phyloP scores from a whole-genome alignment of 352 stramenopile genomes.

The Phytopythium ostracodes region DNA sequence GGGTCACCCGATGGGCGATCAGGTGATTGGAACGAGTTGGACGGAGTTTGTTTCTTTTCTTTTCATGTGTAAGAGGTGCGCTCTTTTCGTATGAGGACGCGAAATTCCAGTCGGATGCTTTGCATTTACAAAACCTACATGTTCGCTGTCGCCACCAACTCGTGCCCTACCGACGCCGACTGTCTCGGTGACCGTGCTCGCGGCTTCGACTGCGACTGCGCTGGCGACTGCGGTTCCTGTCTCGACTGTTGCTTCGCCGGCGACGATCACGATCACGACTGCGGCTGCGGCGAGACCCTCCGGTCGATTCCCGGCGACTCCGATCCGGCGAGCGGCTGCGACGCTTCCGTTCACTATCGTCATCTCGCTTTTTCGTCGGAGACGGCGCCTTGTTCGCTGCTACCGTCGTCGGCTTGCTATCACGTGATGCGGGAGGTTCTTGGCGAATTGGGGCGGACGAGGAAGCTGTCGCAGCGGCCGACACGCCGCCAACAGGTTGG shows the following conservation, averaged over 20 bases:
- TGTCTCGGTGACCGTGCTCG: constrained; percentile 11
- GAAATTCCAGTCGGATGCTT: constrained; percentile 3
- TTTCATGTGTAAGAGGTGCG: background rate
- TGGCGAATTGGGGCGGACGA: background rate
- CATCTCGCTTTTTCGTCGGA: background rate
- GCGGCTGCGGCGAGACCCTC: constrained; percentile 10
- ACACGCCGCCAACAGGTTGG: constrained; percentile 14
- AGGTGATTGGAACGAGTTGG: background rate
- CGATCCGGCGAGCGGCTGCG: constrained; percentile 20
- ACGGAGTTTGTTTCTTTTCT: background rate
- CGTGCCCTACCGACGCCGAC: background rate
- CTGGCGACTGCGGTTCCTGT: constrained; percentile 11
- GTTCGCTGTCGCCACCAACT: background rate
- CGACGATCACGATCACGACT: constrained; percentile 19
- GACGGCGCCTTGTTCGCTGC: background rate
- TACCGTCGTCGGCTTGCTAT: background rate
- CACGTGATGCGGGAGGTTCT: background rate
- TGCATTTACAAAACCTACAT: constrained; percentile 3
- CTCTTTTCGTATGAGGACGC: background rate
- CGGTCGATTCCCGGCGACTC: background rate
- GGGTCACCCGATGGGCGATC: background rate
- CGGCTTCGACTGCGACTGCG: constrained; percentile 18
- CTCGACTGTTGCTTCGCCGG: constrained; percentile 22
- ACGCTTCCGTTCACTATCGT: constrained; percentile 7
- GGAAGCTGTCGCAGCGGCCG: background rate